Evolutionary conservation across 371 early-diverging fungal species (phyloP), one percentile per base, ranked within the genome.

Genomic region (Capillidium rhysosporum): DNA sequence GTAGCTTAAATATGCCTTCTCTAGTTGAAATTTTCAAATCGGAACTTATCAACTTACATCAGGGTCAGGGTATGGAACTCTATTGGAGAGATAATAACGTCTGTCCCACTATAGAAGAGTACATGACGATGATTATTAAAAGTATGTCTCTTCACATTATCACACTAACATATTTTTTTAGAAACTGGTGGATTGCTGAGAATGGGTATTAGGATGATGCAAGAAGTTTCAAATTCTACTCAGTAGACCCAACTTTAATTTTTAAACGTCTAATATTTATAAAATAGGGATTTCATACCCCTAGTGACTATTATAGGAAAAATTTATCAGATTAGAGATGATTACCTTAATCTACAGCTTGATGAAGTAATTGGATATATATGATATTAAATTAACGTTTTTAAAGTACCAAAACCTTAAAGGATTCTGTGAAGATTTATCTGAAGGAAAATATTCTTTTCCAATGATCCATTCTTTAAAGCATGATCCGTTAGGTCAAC

Each of bases 361-460:
- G 69, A 68, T 26, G 73, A 77, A 57, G 88, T 82, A 77, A 55
- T 46, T 49, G 12, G 4, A 7, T 34, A 23, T 14, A 1, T 46
- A 1, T 24, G 34, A 44, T 25, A 2, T 1, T 20, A 34, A 24
- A 20, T 38, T 28, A 10, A 40, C 28, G 2, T n/a, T 10, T 18
- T 8, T 8, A 9, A 59, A 86, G 79, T 96, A 90, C 57, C 69
- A 82, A 7, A 76, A 84, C 41, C 86, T 82, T 68, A 97, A 97
- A 62, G 94, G 95, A 21, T 97, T 85, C 62, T 92, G 92, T 56
- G 95, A 97, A 67, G 98, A 97, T 62, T 63, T 97, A 57, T 90
- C 92, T 0, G 98, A 97, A 67, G 98, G 98, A 59, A 97, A 97
- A 65, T 97, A 92, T 64, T 92, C 93, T 8, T 95, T 85, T 59